phyloP scores from a whole-genome alignment of 176 grass and related monocot genomes.

The Alopecurus myosuroides region DNA sequence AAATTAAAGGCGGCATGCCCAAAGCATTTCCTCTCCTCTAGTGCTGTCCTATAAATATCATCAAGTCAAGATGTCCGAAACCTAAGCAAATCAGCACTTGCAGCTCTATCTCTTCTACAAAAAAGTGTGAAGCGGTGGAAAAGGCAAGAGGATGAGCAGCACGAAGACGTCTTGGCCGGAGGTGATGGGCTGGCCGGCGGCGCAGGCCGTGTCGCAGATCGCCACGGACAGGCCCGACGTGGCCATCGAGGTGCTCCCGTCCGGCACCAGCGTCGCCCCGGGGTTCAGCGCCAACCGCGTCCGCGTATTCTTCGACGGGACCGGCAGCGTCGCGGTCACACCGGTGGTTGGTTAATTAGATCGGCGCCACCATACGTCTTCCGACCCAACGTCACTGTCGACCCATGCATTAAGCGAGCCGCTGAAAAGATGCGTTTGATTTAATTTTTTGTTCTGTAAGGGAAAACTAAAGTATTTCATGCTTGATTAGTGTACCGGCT shows the following conservation, averaged over 20 bases:
- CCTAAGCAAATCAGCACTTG: no score
- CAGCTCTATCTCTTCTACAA: no score
- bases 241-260: no score
- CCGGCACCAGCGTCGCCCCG: no score
- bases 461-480: background rate
- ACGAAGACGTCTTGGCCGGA: conserved; percentile 8
- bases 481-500: no score
- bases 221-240: background rate
- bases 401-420: background rate
- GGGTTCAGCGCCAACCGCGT: background rate
- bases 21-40: no score
- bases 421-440: background rate
- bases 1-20: no score
- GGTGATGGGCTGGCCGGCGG: background rate
- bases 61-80: no score
- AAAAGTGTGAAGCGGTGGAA: no score
- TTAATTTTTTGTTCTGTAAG: background rate
- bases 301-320: background rate
- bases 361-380: no score
- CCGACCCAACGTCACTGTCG: no score
- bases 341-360: background rate
- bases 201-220: background rate
- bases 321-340: background rate
- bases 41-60: no score
- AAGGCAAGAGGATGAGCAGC: background rate